phyloP scores from a whole-genome alignment of 495 filamentous ascomycete species.

The Penicillium riverlandense region DNA sequence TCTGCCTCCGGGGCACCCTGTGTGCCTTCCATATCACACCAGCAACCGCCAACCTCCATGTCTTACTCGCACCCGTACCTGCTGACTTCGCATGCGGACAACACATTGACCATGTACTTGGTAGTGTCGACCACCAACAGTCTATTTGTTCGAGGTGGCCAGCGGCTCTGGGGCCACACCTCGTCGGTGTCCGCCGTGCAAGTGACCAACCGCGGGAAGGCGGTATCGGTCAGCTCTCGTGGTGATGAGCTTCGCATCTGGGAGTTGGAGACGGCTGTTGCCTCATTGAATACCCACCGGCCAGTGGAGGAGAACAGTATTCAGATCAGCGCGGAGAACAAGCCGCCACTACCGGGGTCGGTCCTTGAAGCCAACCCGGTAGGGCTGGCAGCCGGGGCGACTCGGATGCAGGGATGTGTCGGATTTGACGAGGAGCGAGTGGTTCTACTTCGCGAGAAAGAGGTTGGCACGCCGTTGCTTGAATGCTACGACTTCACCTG shows the following conservation, averaged over 20 bases:
- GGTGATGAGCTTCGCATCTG: slow-evolving; percentile 89
- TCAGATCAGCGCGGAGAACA: slow-evolving; percentile 37
- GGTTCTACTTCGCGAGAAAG: slow-evolving; percentile 70
- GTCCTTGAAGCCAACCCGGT: too few species aligned
- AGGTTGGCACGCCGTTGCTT: slow-evolving; percentile 59
- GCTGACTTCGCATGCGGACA: slow-evolving; percentile 80
- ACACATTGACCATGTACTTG: slow-evolving; percentile 82
- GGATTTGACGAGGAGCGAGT: slow-evolving; percentile 95
- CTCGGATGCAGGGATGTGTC: slow-evolving; percentile 53
- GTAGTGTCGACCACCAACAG: slow-evolving; percentile 63
- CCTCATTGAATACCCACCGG: slow-evolving; percentile 31
- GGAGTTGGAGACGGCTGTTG: slow-evolving; percentile 78
- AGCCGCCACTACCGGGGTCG: not conserved
- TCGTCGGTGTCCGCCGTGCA: slow-evolving; percentile 83
- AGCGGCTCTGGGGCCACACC: slow-evolving; percentile 87
- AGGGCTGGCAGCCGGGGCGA: too few species aligned
- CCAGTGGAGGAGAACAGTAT: slow-evolving; percentile 47
- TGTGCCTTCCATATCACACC: slow-evolving; percentile 30
- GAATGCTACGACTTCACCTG: slow-evolving; percentile 90
- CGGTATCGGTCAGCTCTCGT: slow-evolving; percentile 73
- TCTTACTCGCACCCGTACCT: slow-evolving; percentile 91
- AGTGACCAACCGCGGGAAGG: slow-evolving; percentile 80
- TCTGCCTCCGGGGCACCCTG: not conserved
- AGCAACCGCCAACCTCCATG: slow-evolving; percentile 57
- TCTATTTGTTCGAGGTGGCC: slow-evolving; percentile 67